Percentiles rank a stretch among this genome's conserved stretches.
These are phyloP conservation scores for Microdochium trichocladiopsis DNA, from an alignment of 2,329 filamentous ascomycete species.

Conservation along the genomic window DNA sequence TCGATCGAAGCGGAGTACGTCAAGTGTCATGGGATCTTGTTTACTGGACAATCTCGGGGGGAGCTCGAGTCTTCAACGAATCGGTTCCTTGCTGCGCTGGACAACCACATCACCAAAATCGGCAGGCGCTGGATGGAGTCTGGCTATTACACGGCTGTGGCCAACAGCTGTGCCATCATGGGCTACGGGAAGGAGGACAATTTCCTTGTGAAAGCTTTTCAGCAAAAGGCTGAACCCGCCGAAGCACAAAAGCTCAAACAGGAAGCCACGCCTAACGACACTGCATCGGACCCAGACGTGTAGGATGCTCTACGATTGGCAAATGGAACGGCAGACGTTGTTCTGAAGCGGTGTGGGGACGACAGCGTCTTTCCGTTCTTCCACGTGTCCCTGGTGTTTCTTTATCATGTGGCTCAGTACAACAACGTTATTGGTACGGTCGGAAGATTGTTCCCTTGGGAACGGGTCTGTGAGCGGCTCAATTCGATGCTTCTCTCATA, in stretches of 20 bases:
- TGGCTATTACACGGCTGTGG: conserved; percentile 51
- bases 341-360: conserved; percentile 42
- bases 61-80: conserved; percentile 35
- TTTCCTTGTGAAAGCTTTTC: conserved; percentile 33
- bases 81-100: conserved; percentile 46
- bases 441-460: conserved; percentile 45
- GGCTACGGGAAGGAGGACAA: conserved; percentile 45
- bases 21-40: too few relatives aligned
- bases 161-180: conserved; percentile 44
- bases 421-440: conserved; percentile 35
- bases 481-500: too few relatives aligned
- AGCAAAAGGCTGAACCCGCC: conserved; percentile 16
- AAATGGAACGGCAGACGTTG: conserved; percentile 15
- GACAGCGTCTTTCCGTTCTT: conserved; percentile 54
- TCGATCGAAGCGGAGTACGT: conserved; percentile 52
- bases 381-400: conserved; percentile 55
- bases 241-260: conserved; percentile 13
- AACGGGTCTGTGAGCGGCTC: too few relatives aligned
- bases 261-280: conserved; percentile 4
- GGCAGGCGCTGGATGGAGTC: conserved; percentile 44
- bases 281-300: conserved; percentile 4
- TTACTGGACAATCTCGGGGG: too few relatives aligned
- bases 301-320: conserved; percentile 14
- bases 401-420: conserved; percentile 36
- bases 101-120: conserved; percentile 46